Evolutionary conservation across 1,284 basidiomycete species (phyloP), one percentile per base, ranked within the genome.

Genomic region (Tilletia walkeri): DNA sequence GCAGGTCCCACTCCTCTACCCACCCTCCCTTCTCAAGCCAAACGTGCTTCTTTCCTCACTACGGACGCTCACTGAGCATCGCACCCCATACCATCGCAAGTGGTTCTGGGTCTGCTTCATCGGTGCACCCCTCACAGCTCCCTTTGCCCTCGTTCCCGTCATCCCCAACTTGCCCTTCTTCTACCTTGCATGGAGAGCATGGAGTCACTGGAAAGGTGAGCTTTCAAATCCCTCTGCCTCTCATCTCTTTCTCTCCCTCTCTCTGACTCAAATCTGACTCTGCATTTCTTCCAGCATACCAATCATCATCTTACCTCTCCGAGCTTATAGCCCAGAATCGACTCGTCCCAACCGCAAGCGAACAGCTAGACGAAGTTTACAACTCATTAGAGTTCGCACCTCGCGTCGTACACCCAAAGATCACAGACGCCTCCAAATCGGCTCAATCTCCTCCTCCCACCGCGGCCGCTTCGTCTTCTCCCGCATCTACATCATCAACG

Each of bases 131-230:
- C 65, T 82, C 53, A 82, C 80, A 5, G 72, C 78, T 45, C 82
- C 82, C 10, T 77, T 83, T 66, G 77, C 78, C 2, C 67, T 83
- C 14, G 69, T 83, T 47, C 82, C 82, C 16, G 80, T 80, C 41
- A 67, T 83, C 1, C 82, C 82, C 67, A 83, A 83, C 66, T 48
- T 83, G 48, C 77, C 78, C 9, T 80, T 81, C 70, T 83, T 82
- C 75, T 83, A 83, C 66, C 72, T 82, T 20, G 78, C 80, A 41
- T 83, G 78, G 75, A 66, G 82, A 48, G 81, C 80, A 10, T 83
- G 73, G 70, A 76, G 74, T 50, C 79, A 80, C 66, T 80, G 79
- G 78, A 75, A 76, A 70, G 79, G 78, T 80, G 65, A 65, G 73
- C 69, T 36, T 10, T 36, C 71, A 68, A 68, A 36, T 41, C 68